A percentile compares a stretch with the other conserved stretches of the same genome.
Evolutionary conservation across 805 yeast species (phyloP).

Genomic region (Kregervanrija delftensis): DNA sequence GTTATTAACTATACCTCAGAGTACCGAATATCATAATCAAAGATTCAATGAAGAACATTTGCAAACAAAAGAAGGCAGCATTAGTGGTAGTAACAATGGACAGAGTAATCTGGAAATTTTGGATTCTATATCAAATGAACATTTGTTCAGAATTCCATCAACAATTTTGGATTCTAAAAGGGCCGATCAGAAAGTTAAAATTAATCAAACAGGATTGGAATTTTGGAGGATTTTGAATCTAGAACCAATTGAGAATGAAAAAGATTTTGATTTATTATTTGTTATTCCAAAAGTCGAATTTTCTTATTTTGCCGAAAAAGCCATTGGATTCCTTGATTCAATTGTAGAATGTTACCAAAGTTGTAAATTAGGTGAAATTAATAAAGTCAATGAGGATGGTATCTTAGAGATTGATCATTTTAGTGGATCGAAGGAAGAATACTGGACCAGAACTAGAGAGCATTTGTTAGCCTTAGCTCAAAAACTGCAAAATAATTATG

Average conservation of each 20-base stretch:
- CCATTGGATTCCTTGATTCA: conserved; percentile 31
- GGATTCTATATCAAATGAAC: conserved; percentile 12
- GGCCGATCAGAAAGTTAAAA: conserved; percentile 33
- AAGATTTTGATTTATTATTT: conserved; percentile 46
- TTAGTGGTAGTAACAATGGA: too few relatives aligned
- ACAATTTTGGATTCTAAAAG: conserved; percentile 31
- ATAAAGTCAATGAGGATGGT: conserved; percentile 9
- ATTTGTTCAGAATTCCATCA: conserved; percentile 30
- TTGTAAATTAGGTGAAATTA: conserved; percentile 39
- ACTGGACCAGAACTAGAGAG: conserved; percentile 23
- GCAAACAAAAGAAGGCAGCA: too few relatives aligned
- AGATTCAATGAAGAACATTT: too few relatives aligned
- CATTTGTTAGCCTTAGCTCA: conserved; percentile 8
- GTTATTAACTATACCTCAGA: conserved; percentile 10
- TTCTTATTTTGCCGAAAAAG: conserved; percentile 22
- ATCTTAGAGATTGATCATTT: conserved; percentile 16
- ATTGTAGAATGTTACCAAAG: conserved; percentile 39
- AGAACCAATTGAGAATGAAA: conserved; percentile 43
- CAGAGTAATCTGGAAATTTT: conserved; percentile 7
- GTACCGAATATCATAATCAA: not conserved
- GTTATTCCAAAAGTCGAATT: conserved; percentile 26
- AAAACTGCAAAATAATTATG: conserved; percentile 9
- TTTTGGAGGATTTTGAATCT: conserved; percentile 56
- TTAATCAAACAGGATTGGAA: conserved; percentile 40
- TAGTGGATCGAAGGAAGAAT: conserved; percentile 10